Evolutionary conservation across 768 basidiomycete species (phyloP).

Genomic region (Tylopilus sp.): DNA sequence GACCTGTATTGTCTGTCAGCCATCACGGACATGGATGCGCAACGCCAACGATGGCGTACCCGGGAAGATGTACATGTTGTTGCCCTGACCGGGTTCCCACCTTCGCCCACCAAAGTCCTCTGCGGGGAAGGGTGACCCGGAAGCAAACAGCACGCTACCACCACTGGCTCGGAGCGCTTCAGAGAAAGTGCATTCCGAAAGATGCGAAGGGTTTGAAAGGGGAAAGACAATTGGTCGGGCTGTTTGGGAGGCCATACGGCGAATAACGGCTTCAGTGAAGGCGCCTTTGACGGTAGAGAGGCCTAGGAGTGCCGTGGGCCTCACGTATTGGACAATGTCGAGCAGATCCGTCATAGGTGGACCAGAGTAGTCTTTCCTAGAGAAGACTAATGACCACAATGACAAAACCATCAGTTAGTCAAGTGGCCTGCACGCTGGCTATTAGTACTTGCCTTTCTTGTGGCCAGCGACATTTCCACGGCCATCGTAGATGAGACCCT

Average conservation of each 20-base stretch:
- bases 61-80: constrained; percentile 90
- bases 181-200: constrained; percentile 77
- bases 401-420: background rate
- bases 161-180: constrained; percentile 70
- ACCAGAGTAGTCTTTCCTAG: constrained; percentile 75
- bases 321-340: constrained; percentile 75
- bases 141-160: constrained; percentile 81
- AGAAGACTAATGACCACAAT: constrained; percentile 57
- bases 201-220: constrained; percentile 82
- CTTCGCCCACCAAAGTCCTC: constrained; percentile 51
- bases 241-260: constrained; percentile 76
- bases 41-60: constrained; percentile 32
- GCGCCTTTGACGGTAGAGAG: constrained; percentile 86
- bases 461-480: constrained; percentile 75
- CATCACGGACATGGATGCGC: background rate
- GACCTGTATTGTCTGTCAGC: constrained; percentile 12
- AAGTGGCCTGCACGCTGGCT: background rate
- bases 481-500: constrained; percentile 76
- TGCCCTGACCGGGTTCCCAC: constrained; percentile 84
- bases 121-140: constrained; percentile 80
- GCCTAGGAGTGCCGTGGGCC: constrained; percentile 86
- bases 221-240: constrained; percentile 89
- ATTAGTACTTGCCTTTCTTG: constrained; percentile 62
- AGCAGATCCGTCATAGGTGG: constrained; percentile 70
- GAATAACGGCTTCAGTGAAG: constrained; percentile 68